Base-by-base conservation (phyloP, 2,329 filamentous ascomycete species). In the Hypomyces perniciosus region DNA sequence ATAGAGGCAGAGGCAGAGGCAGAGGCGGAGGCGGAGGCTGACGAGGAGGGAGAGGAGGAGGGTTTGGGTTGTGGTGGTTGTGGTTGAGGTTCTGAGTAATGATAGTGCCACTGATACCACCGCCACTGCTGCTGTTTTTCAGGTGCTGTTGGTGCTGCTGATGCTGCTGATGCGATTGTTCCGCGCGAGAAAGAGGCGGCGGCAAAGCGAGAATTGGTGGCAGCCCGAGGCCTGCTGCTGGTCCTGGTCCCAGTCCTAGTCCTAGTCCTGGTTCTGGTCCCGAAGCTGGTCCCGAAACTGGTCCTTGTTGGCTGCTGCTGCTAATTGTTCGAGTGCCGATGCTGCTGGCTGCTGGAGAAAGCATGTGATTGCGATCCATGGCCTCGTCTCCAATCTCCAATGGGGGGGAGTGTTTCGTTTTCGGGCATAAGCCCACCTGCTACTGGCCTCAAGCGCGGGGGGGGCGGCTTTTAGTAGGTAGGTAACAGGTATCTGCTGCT, bases 291-390 rank as follows among this genome's bases (percentile, higher is more conserved):
- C 8, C 27, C 12, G 44, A 42, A 20, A 3, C 20, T 20, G 8
- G 41, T 38, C 6, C 12, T 38, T 38, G 35, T n/a, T 9, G 44
- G 39, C 51, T 49, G 51, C 44, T 35, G 31, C 44, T 46, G 44
- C 4, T 13, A 38, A n/a, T 27, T 30, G 20, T 5, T 43, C 26
- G 41, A 26, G 28, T 42, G 10, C 13, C 13, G 44, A 8, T 46
- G 44, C 31, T 49, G 51, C 40, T 5, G 31, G 49, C 31, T 34
- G 46, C 38, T 34, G 48, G 31, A 54, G 52, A 51, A 56, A 57
- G 57, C 58, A 60, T 60, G 58, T 60, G 58, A 60, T 60, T 57
- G 52, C 53, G 57, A 39, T 45, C 47, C 51, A 53, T 49, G 20
- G 20, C 20, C 20, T 20, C 20, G 20, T 20, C 20, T 20, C 20